Base-by-base conservation (phyloP, 441 rosid species). In the Euphorbia corollata region DNA sequence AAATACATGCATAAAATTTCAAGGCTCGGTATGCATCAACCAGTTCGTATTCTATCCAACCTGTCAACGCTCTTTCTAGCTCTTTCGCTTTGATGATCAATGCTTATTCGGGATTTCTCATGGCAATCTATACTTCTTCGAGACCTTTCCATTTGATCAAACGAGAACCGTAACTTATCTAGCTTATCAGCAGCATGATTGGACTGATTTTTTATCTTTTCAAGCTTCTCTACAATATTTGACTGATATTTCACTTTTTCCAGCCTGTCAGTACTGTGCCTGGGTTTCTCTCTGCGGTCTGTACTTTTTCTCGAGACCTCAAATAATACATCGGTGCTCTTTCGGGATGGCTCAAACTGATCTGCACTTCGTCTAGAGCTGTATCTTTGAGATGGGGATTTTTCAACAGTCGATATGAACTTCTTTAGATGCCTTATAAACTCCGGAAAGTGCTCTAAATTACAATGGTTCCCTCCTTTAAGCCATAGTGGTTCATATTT, bases 401-500 rank as follows among this genome's bases (percentile, higher is more conserved):
- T 93, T 83, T 91, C 96, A 2, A 93, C 89, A 0, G 96, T 87
- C 24, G 88, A 80, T 69, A 91, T 76, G 72, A 93, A 93, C 76
- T 91, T 93, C 86, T 91, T 89, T 27, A 93, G 87, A 79, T 93
- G 99, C 78, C 88, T 87, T 78, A 87, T 82, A 67, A 82, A 93
- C 70, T 88, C 87, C 9, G 97, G 99, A 71, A 74, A 86, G 64
- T 78, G 93, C 83, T 93, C 99, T 54, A 93, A 71, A 77, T 93
- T 89, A 61, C 97, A 88, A 50, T 93, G 99, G 83, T 83, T 89
- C 59, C 97, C 99, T 10, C 96, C 96, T 81, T 93, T 83, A 22
- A 93, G 80, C 99, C 99, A 93, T 5, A 91, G 84, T 16, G 97
- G 99, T 74, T 93, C 97, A 19, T 89, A 91, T 75, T 91, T 91